Conservation (phyloP, 2,329 filamentous ascomycete species). For the Aspergillus sp. region DNA sequence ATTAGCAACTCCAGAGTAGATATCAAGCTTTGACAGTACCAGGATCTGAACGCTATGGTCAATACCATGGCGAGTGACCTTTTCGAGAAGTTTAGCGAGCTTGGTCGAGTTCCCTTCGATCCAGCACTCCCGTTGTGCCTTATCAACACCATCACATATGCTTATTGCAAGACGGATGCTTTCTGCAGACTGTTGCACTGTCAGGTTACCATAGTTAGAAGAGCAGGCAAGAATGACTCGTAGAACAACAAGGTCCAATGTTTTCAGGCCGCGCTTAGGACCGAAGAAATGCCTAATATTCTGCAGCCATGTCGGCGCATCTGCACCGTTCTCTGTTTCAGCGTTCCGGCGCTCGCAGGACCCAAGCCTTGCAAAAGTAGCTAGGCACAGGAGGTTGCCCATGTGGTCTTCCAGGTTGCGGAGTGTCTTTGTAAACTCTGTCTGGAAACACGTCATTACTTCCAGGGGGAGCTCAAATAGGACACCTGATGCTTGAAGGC, state of each 20-base stretch:
- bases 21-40: slow-evolving; percentile 23
- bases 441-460: slow-evolving; percentile 37
- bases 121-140: slow-evolving; percentile 35
- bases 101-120: slow-evolving; percentile 32
- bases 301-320: slow-evolving; percentile 31
- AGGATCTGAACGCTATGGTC: slow-evolving; percentile 32
- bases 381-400: slow-evolving; percentile 43
- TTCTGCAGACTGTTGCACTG: slow-evolving; percentile 28
- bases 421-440: slow-evolving; percentile 37
- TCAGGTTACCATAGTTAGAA: slow-evolving; percentile 31
- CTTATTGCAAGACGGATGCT: slow-evolving; percentile 38
- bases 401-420: slow-evolving; percentile 41
- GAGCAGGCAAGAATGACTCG: slow-evolving; percentile 42
- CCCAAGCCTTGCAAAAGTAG: slow-evolving; percentile 38
- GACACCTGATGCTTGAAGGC: slow-evolving; percentile 27
- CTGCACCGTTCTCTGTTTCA: slow-evolving; percentile 17
- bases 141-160: slow-evolving; percentile 36
- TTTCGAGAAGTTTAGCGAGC: slow-evolving; percentile 40
- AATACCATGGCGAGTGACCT: slow-evolving; percentile 31
- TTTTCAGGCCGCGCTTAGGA: slow-evolving; percentile 39
- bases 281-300: slow-evolving; percentile 42
- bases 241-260: slow-evolving; percentile 42
- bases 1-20: neutral
- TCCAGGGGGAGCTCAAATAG: slow-evolving; percentile 33
- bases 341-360: slow-evolving; percentile 14